Base-by-base conservation (phyloP, 176 grass and related monocot species). In the Phyllostachys edulis region DNA sequence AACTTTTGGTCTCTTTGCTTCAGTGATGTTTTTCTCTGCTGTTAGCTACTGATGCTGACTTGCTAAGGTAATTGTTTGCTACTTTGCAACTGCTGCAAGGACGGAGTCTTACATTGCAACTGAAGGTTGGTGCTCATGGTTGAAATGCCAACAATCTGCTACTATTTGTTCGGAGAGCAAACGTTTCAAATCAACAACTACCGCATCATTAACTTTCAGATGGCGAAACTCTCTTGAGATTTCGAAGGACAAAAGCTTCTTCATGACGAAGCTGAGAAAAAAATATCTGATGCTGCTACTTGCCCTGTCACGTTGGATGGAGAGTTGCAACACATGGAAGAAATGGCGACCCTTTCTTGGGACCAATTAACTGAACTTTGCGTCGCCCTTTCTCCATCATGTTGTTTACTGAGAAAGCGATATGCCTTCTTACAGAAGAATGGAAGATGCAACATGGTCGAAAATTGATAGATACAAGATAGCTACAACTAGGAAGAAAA, bases 401-500 rank as follows among this genome's bases (percentile, higher is more conserved):
- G 82, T 37, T 70, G 77, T 89, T 89, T 56, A 49, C 24, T 46
- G 71, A 41, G 84, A 90, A 82, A 74, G 29, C 12, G 65, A 86
- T 57, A 9, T 77, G 38, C 51, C 66, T 86, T 66, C 78, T 73
- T 78, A 9, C 88, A 78, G 27, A 86, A 77, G 73, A 46, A 60
- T 39, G 17, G 24, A 47, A 34, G 5, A 38, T 85, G 77, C 82
- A 63, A 69, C 63, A 3, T 75, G 63, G 55, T 65, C 49, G 37
- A 38, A 78, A 37, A 82, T 34, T 71, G 78, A 81, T 86, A 50
- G 88, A 18, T 14, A 81, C 59, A 66, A 27, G 87, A 85, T 27
- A 74, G 87, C 87, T 82, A 65, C 78, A 85, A 64, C 45, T 64
- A 85, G n/a, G n/a, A n/a, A n/a, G n/a, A n/a, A n/a, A n/a, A n/a